These are phyloP conservation scores for Candida smagusa DNA, from an alignment of 1,139 yeast genomes.

Conservation along the genomic window DNA sequence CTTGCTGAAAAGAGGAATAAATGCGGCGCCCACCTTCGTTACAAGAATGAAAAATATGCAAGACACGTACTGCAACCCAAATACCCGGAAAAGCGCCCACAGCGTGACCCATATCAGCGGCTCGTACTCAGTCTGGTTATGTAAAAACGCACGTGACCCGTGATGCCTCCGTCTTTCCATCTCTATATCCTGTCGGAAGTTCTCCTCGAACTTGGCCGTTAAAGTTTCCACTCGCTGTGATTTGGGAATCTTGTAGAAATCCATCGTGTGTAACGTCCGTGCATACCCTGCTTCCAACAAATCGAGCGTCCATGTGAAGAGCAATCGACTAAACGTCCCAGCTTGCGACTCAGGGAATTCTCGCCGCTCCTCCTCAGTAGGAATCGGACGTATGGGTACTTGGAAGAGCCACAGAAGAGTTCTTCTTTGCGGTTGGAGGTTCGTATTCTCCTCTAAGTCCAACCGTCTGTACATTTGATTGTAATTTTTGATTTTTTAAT, in stretches of 20 bases:
- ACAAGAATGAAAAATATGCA: constrained; percentile 17
- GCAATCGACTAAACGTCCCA: constrained; percentile 31
- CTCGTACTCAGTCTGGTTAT: constrained; percentile 23
- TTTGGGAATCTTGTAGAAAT: constrained; percentile 35
- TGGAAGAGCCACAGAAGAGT: constrained; percentile 14
- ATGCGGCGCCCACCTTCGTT: constrained; percentile 16
- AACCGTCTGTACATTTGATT: too few relatives aligned
- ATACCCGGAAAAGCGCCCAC: constrained; percentile 25
- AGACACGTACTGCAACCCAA: constrained; percentile 23
- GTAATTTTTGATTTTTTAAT: too few relatives aligned
- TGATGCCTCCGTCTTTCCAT: constrained; percentile 19
- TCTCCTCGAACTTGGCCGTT: constrained; percentile 25
- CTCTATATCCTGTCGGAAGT: constrained; percentile 20
- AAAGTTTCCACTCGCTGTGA: constrained; percentile 32
- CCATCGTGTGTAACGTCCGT: constrained; percentile 46
- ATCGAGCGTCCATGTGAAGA: constrained; percentile 51
- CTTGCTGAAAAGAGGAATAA: constrained; percentile 35
- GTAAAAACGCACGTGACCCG: constrained; percentile 13
- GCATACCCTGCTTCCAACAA: constrained; percentile 46
- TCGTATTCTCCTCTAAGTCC: too few relatives aligned
- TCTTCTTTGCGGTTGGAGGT: constrained; percentile 10
- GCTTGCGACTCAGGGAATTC: constrained; percentile 31
- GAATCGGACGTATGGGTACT: constrained; percentile 39
- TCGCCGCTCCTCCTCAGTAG: constrained; percentile 48
- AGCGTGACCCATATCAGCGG: constrained; percentile 13